phyloP scores from a whole-genome alignment of 495 filamentous ascomycete genomes.

The Hypoxylon subgilvum region DNA sequence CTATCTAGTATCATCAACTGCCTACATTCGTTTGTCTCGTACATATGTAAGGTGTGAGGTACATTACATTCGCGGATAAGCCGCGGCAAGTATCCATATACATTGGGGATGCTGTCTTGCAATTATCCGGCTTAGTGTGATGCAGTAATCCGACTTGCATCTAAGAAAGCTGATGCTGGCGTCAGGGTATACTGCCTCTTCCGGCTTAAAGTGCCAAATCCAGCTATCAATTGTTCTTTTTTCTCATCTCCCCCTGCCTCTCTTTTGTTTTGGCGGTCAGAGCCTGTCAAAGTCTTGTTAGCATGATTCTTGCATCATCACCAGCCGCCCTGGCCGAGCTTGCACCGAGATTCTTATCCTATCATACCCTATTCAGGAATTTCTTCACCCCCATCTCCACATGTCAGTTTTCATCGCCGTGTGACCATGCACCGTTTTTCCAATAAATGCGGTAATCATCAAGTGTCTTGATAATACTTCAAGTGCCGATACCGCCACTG shows the following conservation, averaged over 20 bases:
- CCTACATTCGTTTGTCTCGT: neutral
- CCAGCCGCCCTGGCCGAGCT: constrained; percentile 41
- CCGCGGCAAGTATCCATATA: constrained; percentile 19
- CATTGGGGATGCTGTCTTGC: constrained; percentile 10
- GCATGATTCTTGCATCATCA: constrained; percentile 43
- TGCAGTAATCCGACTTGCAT: constrained; percentile 20
- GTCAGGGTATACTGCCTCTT: constrained; percentile 31
- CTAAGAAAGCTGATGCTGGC: constrained; percentile 13
- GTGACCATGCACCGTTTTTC: constrained; percentile 32
- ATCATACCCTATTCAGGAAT: constrained; percentile 30
- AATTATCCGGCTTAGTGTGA: constrained; percentile 21
- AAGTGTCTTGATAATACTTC: constrained; percentile 14
- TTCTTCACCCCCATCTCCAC: constrained; percentile 29
- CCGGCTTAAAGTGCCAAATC: constrained; percentile 22
- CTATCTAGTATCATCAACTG: constrained; percentile 10
- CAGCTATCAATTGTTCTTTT: neutral
- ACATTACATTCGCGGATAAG: neutral
- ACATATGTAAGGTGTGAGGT: neutral
- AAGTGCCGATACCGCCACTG: constrained; percentile 37
- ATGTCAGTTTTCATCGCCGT: constrained; percentile 35
- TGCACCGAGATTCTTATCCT: constrained; percentile 35
- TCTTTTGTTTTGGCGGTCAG: constrained; percentile 40
- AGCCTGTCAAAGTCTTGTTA: constrained; percentile 30
- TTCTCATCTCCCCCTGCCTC: constrained; percentile 13
- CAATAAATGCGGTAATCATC: constrained; percentile 37